phyloP scores from a whole-genome alignment of 1,139 yeast species.

The Diutina scorzettiae region DNA sequence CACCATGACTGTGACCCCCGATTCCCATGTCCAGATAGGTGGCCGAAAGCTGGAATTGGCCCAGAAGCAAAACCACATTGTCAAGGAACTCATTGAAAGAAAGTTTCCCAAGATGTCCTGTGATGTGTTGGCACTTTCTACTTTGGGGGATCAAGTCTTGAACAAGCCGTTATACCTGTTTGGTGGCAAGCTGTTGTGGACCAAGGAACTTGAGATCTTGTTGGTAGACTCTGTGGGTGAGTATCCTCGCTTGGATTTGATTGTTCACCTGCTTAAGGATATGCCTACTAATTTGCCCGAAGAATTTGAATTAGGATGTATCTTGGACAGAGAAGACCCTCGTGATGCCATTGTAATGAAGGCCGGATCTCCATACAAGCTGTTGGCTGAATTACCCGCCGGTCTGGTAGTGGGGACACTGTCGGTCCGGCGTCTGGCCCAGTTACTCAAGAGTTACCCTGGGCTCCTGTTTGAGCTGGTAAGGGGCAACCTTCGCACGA shows the following conservation, averaged over 20 bases:
- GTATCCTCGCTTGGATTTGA: slow-evolving; percentile 65
- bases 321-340: slow-evolving; percentile 78
- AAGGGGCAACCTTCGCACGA: slow-evolving; percentile 80
- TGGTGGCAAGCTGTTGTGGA: slow-evolving; percentile 95
- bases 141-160: slow-evolving; percentile 84
- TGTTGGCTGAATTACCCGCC: slow-evolving; percentile 62
- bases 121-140: slow-evolving; percentile 68
- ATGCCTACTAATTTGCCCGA: slow-evolving; percentile 90
- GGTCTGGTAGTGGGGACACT: slow-evolving; percentile 92
- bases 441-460: slow-evolving; percentile 30
- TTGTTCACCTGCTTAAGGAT: slow-evolving; percentile 90
- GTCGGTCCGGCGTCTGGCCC: slow-evolving; percentile 84
- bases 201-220: slow-evolving; percentile 81
- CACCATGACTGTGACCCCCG: neutral
- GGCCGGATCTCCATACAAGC: slow-evolving; percentile 46
- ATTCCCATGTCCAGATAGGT: slow-evolving; percentile 42
- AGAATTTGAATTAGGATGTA: slow-evolving; percentile 82
- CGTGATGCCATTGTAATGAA: slow-evolving; percentile 89
- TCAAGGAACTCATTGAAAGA: slow-evolving; percentile 46
- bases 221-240: slow-evolving; percentile 51
- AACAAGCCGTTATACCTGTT: slow-evolving; percentile 81
- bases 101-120: slow-evolving; percentile 47
- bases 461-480: slow-evolving; percentile 51
- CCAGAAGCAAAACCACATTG: slow-evolving; percentile 71
- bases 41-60: slow-evolving; percentile 86